A percentile compares a stretch with the other conserved stretches of the same genome.
phyloP scores from a whole-genome alignment of 1,284 basidiomycete genomes.

The Polyporus tsugae region DNA sequence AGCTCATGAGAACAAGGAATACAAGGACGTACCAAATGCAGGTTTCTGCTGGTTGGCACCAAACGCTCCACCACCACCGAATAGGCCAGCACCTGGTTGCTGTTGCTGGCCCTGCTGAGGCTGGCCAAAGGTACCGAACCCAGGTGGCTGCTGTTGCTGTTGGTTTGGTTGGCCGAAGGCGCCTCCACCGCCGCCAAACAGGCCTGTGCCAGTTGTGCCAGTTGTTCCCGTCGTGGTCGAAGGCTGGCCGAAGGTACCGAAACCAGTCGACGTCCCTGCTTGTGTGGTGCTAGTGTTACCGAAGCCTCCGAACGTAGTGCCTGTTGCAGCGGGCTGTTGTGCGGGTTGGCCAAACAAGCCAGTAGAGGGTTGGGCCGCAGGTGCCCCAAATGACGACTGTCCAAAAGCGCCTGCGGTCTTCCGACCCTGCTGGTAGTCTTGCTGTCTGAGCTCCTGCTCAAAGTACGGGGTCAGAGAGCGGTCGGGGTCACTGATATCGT shows the following conservation, averaged over 20 bases:
- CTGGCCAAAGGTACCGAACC: slow-evolving; percentile 48
- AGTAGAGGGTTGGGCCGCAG: slow-evolving; percentile 38
- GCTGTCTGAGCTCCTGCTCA: slow-evolving; percentile 70
- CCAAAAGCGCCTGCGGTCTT: slow-evolving; percentile 66
- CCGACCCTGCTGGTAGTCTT: slow-evolving; percentile 81
- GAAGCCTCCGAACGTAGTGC: slow-evolving; percentile 42
- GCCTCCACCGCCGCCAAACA: slow-evolving; percentile 41
- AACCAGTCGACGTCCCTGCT: slow-evolving; percentile 40
- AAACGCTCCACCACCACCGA: slow-evolving; percentile 29
- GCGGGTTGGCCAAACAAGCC: slow-evolving; percentile 43
- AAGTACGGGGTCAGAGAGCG: slow-evolving; percentile 16
- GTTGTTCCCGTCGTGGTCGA: slow-evolving; percentile 33
- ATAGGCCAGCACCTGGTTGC: slow-evolving; percentile 23
- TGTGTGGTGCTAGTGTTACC: slow-evolving; percentile 34
- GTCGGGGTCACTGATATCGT: slow-evolving; percentile 17
- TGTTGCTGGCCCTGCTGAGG: slow-evolving; percentile 37
- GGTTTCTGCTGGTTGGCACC: slow-evolving; percentile 42
- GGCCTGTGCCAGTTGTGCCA: slow-evolving; percentile 47
- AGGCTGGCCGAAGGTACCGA: slow-evolving; percentile 50
- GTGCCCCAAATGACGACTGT: slow-evolving; percentile 53
- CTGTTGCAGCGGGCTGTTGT: slow-evolving; percentile 39
- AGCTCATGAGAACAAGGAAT: slow-evolving; percentile 44
- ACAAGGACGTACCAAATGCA: slow-evolving; percentile 46
- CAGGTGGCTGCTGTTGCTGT: slow-evolving; percentile 35
- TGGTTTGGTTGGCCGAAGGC: slow-evolving; percentile 42